A percentile compares a stretch with the other conserved stretches of the same genome.
These are phyloP conservation scores for Colletotrichum cordylinicola DNA, from an alignment of 2,329 filamentous ascomycete genomes.

Conservation along the genomic window DNA sequence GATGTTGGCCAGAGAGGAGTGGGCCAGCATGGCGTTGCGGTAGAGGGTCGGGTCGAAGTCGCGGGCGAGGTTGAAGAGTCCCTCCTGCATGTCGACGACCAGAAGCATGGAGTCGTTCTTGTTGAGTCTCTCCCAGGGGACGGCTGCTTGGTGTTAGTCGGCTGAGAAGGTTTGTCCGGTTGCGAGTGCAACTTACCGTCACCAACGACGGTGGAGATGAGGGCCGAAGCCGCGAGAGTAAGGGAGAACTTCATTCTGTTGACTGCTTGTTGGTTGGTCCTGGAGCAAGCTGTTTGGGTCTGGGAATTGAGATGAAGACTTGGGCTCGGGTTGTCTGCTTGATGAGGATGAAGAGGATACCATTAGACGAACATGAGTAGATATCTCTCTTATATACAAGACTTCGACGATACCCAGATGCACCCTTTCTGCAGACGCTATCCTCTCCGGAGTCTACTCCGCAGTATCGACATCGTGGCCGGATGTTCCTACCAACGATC, in stretches of 20 bases:
- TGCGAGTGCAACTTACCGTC: not conserved
- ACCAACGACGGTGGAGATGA: slow-evolving; percentile 15
- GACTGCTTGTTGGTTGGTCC: not conserved
- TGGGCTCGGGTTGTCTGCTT: slow-evolving; percentile 8
- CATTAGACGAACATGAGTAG: not conserved
- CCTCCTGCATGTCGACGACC: slow-evolving; percentile 43
- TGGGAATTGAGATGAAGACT: not conserved
- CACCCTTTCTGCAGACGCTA: not conserved
- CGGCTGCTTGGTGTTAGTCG: slow-evolving; percentile 7
- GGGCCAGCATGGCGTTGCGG: slow-evolving; percentile 71
- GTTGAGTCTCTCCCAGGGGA: slow-evolving; percentile 39
- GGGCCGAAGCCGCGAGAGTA: slow-evolving; percentile 15
- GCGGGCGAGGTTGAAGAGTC: slow-evolving; percentile 51
- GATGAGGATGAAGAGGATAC: slow-evolving; percentile 2
- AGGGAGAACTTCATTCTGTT: slow-evolving; percentile 22
- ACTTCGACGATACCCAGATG: not conserved
- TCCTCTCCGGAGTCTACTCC: not conserved
- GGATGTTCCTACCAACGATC: not conserved
- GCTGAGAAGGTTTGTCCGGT: not conserved
- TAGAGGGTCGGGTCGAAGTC: slow-evolving; percentile 72
- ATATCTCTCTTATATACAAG: not conserved
- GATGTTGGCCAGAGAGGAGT: slow-evolving; percentile 68
- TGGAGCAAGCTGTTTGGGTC: not conserved
- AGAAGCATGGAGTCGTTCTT: slow-evolving; percentile 39
- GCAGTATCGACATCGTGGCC: not conserved